Conservation (phyloP, 768 basidiomycete species). For the Termitomyces sp. region DNA sequence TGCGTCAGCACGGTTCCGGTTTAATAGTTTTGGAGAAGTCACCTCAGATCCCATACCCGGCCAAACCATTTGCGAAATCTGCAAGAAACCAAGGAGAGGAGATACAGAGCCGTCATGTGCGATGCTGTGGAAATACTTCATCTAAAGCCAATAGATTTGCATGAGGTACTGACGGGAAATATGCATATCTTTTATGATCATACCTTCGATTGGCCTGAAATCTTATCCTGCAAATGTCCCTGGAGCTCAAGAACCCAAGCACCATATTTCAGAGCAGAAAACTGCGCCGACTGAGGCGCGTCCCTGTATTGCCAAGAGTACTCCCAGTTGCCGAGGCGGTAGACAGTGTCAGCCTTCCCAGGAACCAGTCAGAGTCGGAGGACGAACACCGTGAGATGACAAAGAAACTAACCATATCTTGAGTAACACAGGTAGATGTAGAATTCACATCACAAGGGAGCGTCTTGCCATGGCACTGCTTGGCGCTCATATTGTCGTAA, state of each 20-base stretch:
- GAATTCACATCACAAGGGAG: constrained; percentile 45
- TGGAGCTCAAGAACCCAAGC: constrained; percentile 45
- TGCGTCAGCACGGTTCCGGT: neutral
- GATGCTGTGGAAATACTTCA: constrained; percentile 24
- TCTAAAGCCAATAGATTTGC: neutral
- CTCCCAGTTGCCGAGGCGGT: constrained; percentile 58
- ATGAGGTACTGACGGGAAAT: neutral
- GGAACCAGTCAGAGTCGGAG: too few species aligned
- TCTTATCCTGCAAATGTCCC: constrained; percentile 33
- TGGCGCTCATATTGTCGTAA: constrained; percentile 49
- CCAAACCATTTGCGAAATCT: constrained; percentile 50
- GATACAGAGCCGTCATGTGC: constrained; percentile 51
- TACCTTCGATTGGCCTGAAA: constrained; percentile 34
- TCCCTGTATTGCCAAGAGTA: constrained; percentile 51
- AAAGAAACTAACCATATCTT: constrained; percentile 29
- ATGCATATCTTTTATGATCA: too few species aligned
- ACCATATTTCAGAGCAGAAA: constrained; percentile 41
- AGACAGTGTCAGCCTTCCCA: constrained; percentile 49
- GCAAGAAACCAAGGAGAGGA: constrained; percentile 44
- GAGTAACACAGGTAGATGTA: constrained; percentile 39
- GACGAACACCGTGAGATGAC: too few species aligned
- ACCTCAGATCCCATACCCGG: constrained; percentile 55
- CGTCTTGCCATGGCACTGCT: constrained; percentile 43
- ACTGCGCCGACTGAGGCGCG: constrained; percentile 39
- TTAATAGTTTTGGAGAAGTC: neutral